Conservation (phyloP, 225 moss, liverwort and hornwort species). For the Physcomitrium patens region DNA sequence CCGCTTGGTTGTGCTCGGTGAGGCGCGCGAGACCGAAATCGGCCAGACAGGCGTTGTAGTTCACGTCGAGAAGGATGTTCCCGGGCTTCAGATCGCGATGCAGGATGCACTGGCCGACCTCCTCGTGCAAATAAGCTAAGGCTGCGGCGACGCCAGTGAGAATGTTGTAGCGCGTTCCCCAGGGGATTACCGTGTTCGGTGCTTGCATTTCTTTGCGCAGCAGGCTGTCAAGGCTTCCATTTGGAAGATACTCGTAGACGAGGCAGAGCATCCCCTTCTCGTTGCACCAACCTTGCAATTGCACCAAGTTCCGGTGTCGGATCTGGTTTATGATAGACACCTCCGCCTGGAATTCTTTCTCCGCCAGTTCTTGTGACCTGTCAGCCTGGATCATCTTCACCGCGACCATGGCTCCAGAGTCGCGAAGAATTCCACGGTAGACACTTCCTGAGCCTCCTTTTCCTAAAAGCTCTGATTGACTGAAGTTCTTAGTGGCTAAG, state of each 20-base stretch:
- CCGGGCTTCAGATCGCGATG: slow-evolving; percentile 54
- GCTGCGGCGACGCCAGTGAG: slow-evolving; percentile 54
- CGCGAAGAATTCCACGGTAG: slow-evolving; percentile 65
- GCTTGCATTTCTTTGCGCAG: slow-evolving; percentile 40
- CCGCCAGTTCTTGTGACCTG: slow-evolving; percentile 56
- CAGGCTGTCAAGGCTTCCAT: slow-evolving; percentile 40
- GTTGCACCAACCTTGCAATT: slow-evolving; percentile 81
- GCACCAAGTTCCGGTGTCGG: slow-evolving; percentile 79
- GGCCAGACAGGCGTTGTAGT: slow-evolving; percentile 53
- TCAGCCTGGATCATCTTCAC: slow-evolving; percentile 64
- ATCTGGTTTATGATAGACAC: slow-evolving; percentile 74
- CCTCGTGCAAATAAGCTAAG: slow-evolving; percentile 57
- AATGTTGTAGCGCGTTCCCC: slow-evolving; percentile 59
- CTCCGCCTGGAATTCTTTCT: slow-evolving; percentile 73
- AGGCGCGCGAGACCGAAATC: slow-evolving; percentile 58
- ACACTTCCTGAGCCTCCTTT: slow-evolving; percentile 83
- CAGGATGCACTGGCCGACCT: slow-evolving; percentile 54
- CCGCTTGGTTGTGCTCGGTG: slow-evolving; percentile 47
- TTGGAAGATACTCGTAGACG: slow-evolving; percentile 62
- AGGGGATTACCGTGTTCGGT: slow-evolving; percentile 45
- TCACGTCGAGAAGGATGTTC: slow-evolving; percentile 50
- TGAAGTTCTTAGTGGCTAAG: slow-evolving; percentile 63
- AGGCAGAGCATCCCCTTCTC: slow-evolving; percentile 54
- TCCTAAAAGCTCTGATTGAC: slow-evolving; percentile 50
- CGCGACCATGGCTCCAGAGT: slow-evolving; percentile 52